These are phyloP conservation scores for Hirsutella minnesotensis DNA, from an alignment of 2,329 filamentous ascomycete genomes.

Conservation along the genomic window DNA sequence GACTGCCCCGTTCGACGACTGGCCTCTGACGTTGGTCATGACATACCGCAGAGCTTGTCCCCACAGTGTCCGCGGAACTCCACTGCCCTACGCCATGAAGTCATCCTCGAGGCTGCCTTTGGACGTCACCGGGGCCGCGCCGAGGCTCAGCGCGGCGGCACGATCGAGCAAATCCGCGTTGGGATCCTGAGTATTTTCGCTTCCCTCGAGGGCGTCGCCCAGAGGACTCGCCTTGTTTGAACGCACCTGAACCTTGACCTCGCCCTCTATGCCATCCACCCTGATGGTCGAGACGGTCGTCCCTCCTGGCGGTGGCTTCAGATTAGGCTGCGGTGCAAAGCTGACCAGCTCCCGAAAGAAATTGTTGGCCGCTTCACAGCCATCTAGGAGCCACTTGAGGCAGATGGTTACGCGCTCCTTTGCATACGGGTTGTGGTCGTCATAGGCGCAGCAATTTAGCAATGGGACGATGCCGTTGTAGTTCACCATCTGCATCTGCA, in stretches of 20 bases:
- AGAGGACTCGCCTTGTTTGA: slow-evolving; percentile 16
- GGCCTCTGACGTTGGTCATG: too few species aligned
- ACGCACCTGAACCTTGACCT: slow-evolving; percentile 43
- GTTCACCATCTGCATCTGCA: slow-evolving; percentile 78
- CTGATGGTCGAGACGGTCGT: slow-evolving; percentile 31
- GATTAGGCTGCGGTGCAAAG: slow-evolving; percentile 26
- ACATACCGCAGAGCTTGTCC: too few species aligned
- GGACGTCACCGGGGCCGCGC: slow-evolving; percentile 4
- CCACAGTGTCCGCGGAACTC: neutral
- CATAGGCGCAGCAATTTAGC: slow-evolving; percentile 80
- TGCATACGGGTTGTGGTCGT: slow-evolving; percentile 88
- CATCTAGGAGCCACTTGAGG: slow-evolving; percentile 71
- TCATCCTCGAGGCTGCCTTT: slow-evolving; percentile 27
- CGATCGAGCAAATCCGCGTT: slow-evolving; percentile 28
- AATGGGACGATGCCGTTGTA: slow-evolving; percentile 80
- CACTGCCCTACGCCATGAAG: slow-evolving; percentile 26
- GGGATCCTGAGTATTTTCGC: slow-evolving; percentile 13
- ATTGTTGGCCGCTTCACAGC: slow-evolving; percentile 59
- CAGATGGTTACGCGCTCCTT: slow-evolving; percentile 84
- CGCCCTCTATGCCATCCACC: slow-evolving; percentile 43
- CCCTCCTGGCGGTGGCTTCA: slow-evolving; percentile 21
- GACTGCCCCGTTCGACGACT: too few species aligned
- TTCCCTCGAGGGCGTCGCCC: slow-evolving; percentile 4
- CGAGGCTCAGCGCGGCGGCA: slow-evolving; percentile 28
- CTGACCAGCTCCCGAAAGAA: slow-evolving; percentile 55